Evolutionary conservation across 108 stramenopile species (phyloP), one percentile per base, ranked within the genome.

Genomic region (Aurantiochytrium sp.): DNA sequence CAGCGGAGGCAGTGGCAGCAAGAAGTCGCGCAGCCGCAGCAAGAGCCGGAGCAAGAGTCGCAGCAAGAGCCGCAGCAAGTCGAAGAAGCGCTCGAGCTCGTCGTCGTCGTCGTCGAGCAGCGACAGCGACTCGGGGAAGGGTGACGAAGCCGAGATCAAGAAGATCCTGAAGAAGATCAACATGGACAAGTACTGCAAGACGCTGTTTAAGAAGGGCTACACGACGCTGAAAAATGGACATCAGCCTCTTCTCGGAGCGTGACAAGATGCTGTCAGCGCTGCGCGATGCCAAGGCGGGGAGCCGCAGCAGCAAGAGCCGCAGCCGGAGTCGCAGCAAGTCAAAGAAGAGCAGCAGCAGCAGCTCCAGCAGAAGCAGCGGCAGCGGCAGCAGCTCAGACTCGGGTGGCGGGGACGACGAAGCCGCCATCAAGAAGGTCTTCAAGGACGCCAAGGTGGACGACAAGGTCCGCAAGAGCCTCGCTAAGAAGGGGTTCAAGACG

Each of bases 71-170:
- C 59, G 59, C 34, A 65, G 59, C 1, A 34, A 30, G 34, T 32
- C 32, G 15, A 30, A 34, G 59, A 65, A 65, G 59, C 59, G 59
- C 24, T 65, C 59, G 59, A n/a, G 10, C 8, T 30, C 32, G 59
- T 65, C 59, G 15, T 81, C 73, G 1, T 81, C 73, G n/a, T 81
- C 73, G 17, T 48, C 73, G 24, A 48, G 42, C 42, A 48, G 42
- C n/a, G n/a, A 24, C 3, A 48, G 59, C 24, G 59, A 65, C 24
- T 54, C 53, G 53, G 59, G 34, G 22, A 17, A 17, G 50, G 59
- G 19, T 65, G 59, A 65, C 59, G n/a, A 65, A 19, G n/a, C 22
- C 27, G 73, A 37, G 73, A 81, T 81, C 73, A 81, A 81, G 73
- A 81, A 81, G 73, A 24, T 42, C 36, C 24, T 81, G 42, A 81